A percentile compares a stretch with the other conserved stretches of the same genome.
phyloP scores from a whole-genome alignment of 371 early-diverging fungal species.

The Mucor plumbeus region DNA sequence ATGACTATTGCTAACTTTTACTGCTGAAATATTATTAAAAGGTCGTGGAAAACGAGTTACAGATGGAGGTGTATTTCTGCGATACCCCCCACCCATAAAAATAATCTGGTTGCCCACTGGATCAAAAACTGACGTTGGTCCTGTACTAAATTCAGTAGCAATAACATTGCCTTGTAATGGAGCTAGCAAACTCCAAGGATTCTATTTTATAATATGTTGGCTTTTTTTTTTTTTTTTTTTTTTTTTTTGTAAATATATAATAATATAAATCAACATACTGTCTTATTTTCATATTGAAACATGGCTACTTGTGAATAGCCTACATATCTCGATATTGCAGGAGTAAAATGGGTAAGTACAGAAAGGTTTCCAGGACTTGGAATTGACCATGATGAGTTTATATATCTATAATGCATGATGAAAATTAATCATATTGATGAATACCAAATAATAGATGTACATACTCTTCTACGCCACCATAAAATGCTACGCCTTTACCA shows the following conservation, averaged over 20 bases:
- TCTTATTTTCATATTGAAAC: neutral
- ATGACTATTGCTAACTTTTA: neutral
- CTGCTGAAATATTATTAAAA: neutral
- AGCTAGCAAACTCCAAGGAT: neutral
- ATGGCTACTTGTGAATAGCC: slow-evolving; percentile 5
- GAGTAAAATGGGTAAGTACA: neutral
- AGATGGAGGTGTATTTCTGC: neutral
- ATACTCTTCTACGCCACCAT: slow-evolving; percentile 11
- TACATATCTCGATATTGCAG: neutral
- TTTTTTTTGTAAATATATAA: no score
- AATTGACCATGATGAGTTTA: neutral
- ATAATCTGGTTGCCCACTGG: neutral
- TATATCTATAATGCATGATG: neutral
- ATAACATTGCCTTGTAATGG: neutral
- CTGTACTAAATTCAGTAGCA: neutral
- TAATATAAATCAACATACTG: neutral
- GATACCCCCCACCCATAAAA: slow-evolving; percentile 8
- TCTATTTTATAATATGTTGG: neutral
- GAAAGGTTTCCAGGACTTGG: neutral
- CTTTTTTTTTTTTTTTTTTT: no score
- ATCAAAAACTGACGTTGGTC: neutral
- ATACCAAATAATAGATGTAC: no score
- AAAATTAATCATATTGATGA: neutral
- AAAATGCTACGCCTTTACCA: slow-evolving; percentile 10
- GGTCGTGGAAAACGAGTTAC: neutral